Evolutionary conservation across 2,329 filamentous ascomycete species (phyloP), one percentile per base, ranked within the genome.

Genomic region (Apiospora pterosperma): DNA sequence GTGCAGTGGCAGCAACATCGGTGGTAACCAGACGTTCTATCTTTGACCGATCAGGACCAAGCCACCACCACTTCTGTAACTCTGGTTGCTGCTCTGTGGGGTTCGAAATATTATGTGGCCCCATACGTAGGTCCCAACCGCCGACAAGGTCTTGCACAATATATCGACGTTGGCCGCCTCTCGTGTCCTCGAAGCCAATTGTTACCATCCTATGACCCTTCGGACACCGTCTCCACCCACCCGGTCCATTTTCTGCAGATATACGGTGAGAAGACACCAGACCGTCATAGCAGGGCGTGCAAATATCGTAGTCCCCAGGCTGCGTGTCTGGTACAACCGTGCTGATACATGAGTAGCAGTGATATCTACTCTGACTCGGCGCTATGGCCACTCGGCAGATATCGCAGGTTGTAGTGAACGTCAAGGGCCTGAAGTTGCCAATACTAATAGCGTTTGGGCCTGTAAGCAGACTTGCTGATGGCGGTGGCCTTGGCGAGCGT

Each of bases 281-380:
- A 59, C 84, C 85, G 61, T 84, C 79, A 76, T 97, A 97, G 81
- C 94, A 97, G 4, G 84, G 81, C 21, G 83, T 83, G 78, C 94
- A 97, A 59, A 97, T 86, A 70, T 97, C 92, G 76, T 96, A 97
- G 75, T 96, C 91, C n/a, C 93, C 93, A 0, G 79, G 77, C 28
- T 79, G 72, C 5, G 81, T 79, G 36, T 85, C 81, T 0, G 80
- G 71, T 25, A 72, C 67, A 3, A 83, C 76, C 4, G 81, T 78
- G 70, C 84, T 85, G 62, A 87, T 88, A 76, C 93, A 97, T 62
- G 84, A 80, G 60, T 88, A 89, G 77, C 95, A 98, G 78, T 97
- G 95, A 70, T 90, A 93, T 16, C 93, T 86, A 6, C 85, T 86
- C 62, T 88, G 84, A 0, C 84, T 85, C 0, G 92, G 88, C 3